A percentile compares a stretch with the other conserved stretches of the same genome.
These are phyloP conservation scores for Aegilops bicornis DNA, from an alignment of 176 grass and related monocot species.

Conservation along the genomic window DNA sequence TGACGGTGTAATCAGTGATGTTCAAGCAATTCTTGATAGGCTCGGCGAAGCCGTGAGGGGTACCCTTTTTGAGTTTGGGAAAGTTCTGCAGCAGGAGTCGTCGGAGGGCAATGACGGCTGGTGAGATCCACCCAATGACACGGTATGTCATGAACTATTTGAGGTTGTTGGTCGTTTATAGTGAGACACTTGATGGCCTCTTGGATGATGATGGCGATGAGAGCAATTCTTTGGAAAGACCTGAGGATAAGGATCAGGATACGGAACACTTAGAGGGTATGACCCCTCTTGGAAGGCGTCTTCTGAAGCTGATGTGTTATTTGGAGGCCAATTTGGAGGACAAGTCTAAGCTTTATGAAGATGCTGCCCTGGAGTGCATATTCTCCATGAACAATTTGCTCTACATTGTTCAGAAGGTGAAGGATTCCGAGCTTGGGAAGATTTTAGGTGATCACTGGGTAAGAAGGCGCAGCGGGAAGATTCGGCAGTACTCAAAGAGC, in stretches of 20 bases:
- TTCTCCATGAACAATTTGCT: slow-evolving; percentile 99
- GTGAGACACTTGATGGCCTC: slow-evolving; percentile 59
- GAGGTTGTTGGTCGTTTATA: slow-evolving; percentile 74
- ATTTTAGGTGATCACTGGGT: slow-evolving; percentile 90
- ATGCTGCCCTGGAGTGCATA: slow-evolving; percentile 70
- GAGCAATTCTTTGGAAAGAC: slow-evolving; percentile 10
- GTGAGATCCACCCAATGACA: slow-evolving; percentile 88
- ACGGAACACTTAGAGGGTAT: slow-evolving; percentile 55
- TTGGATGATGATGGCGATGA: slow-evolving; percentile 48
- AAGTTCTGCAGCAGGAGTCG: slow-evolving; percentile 67
- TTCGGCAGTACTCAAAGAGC: slow-evolving; percentile 81
- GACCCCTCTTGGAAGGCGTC: slow-evolving; percentile 55
- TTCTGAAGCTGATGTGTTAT: slow-evolving; percentile 76
- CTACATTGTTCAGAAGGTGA: slow-evolving; percentile 85
- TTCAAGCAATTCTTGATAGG: slow-evolving; percentile 62
- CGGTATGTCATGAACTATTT: slow-evolving; percentile 98
- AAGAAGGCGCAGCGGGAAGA: slow-evolving; percentile 61
- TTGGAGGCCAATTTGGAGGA: slow-evolving; percentile 86
- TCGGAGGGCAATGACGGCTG: slow-evolving; percentile 63
- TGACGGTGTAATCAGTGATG: slow-evolving; percentile 63
- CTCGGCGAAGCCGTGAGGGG: slow-evolving; percentile 79
- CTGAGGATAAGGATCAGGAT: slow-evolving; percentile 49
- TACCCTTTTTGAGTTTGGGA: slow-evolving; percentile 76
- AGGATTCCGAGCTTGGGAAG: slow-evolving; percentile 90
- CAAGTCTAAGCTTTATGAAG: slow-evolving; percentile 97